Percentiles rank a stretch among this genome's conserved stretches.
Evolutionary conservation across 2,329 filamentous ascomycete genomes (phyloP).

Genomic region (Fonsecaea erecta): DNA sequence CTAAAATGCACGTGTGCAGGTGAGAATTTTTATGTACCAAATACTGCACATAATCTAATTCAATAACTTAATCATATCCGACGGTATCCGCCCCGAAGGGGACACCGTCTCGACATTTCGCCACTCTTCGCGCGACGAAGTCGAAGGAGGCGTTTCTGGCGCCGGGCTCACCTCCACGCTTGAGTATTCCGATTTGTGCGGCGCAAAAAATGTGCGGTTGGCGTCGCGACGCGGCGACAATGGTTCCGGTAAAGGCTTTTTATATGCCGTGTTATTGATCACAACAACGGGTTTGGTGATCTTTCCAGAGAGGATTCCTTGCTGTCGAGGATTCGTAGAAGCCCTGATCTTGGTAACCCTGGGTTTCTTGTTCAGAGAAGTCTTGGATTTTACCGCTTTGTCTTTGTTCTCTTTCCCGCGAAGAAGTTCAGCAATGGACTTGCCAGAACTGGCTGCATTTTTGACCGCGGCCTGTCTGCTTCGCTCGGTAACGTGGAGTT

Average conservation of each 20-base stretch:
- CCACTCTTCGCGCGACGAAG: slow-evolving; percentile 25
- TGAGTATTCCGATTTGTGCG: slow-evolving; percentile 24
- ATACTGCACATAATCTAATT: slow-evolving; percentile 21
- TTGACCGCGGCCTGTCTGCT: slow-evolving; percentile 36
- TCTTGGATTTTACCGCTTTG: slow-evolving; percentile 28
- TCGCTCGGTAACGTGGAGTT: slow-evolving; percentile 31
- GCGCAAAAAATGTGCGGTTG: slow-evolving; percentile 21
- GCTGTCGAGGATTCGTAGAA: slow-evolving; percentile 16
- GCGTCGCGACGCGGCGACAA: slow-evolving; percentile 33
- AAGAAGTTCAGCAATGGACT: slow-evolving; percentile 35
- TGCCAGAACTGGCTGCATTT: slow-evolving; percentile 36
- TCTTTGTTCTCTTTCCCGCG: slow-evolving; percentile 33
- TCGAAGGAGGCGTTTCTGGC: slow-evolving; percentile 33
- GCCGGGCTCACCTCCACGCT: slow-evolving; percentile 30
- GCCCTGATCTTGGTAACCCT: slow-evolving; percentile 26
- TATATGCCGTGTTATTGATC: slow-evolving; percentile 15
- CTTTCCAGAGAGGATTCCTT: slow-evolving; percentile 28
- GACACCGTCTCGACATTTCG: slow-evolving; percentile 31
- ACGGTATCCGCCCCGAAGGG: slow-evolving; percentile 33
- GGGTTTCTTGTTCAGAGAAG: slow-evolving; percentile 28
- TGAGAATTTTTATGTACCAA: neutral
- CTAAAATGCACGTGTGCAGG: neutral
- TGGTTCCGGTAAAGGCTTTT: slow-evolving; percentile 28
- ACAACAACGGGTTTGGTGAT: slow-evolving; percentile 30
- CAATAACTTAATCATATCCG: slow-evolving; percentile 35